A percentile compares a stretch with the other conserved stretches of the same genome.
Evolutionary conservation across 2,329 filamentous ascomycete genomes (phyloP).

Genomic region (Alternaria viburni): DNA sequence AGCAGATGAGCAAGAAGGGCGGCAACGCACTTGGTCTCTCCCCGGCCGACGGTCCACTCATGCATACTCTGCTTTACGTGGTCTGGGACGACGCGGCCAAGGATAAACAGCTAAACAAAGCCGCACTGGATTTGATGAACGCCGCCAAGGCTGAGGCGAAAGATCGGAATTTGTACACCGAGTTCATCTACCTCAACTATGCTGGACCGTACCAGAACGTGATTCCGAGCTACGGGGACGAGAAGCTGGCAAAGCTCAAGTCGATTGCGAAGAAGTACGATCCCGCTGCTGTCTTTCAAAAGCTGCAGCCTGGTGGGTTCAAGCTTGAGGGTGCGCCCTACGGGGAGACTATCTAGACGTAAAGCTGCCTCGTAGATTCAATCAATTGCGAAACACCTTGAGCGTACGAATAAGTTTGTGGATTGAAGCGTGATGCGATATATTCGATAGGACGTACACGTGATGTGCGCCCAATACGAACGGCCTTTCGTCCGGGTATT

Average conservation of each 20-base stretch:
- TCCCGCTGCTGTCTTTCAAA: conserved; percentile 28
- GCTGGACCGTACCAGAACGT: conserved; percentile 53
- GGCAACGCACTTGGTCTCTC: conserved; percentile 30
- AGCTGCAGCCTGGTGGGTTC: conserved; percentile 26
- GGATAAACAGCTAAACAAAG: conserved; percentile 19
- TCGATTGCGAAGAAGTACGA: conserved; percentile 27
- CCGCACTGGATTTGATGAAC: conserved; percentile 16
- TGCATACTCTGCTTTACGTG: conserved; percentile 22
- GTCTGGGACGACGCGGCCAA: conserved; percentile 27
- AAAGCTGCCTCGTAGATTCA: not conserved
- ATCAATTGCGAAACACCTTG: no score
- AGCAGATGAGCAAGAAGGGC: conserved; percentile 21
- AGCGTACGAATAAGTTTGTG: no score
- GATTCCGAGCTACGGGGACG: conserved; percentile 50
- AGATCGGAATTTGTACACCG: conserved; percentile 12
- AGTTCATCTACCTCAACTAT: conserved; percentile 57
- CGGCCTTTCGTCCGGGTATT: not conserved
- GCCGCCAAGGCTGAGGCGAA: conserved; percentile 18
- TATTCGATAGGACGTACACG: no score
- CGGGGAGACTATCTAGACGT: not conserved
- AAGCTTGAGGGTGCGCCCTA: conserved; percentile 27
- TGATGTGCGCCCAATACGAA: no score
- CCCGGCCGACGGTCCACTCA: conserved; percentile 19
- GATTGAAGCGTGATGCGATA: no score
- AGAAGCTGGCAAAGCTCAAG: conserved; percentile 38